Evolutionary conservation across 768 basidiomycete genomes (phyloP).

Genomic region (Boletus rufocinnamomeus): DNA sequence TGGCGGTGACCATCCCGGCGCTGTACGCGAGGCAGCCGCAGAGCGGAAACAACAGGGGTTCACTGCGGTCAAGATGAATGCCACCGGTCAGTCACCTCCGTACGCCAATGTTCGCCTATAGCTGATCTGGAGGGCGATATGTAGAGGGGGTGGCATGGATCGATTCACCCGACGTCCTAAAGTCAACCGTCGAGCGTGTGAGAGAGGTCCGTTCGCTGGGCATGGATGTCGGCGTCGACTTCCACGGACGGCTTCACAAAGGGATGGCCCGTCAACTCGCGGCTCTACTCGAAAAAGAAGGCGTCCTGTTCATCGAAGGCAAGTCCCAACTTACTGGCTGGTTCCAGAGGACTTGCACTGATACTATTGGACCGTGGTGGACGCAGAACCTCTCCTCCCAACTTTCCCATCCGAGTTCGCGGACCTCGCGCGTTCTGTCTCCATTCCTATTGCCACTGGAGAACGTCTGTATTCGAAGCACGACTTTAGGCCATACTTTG

Average conservation of each 20-base stretch:
- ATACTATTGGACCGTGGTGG: neutral
- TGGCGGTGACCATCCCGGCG: conserved; percentile 46
- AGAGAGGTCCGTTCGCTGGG: conserved; percentile 52
- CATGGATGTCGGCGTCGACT: conserved; percentile 67
- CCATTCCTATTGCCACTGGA: conserved; percentile 63
- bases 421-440: conserved; percentile 53
- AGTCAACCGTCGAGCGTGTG: conserved; percentile 54
- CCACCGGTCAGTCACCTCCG: conserved; percentile 42
- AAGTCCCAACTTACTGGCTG: neutral
- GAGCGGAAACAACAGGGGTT: conserved; percentile 62
- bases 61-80: conserved; percentile 75
- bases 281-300: conserved; percentile 55
- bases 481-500: conserved; percentile 68
- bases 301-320: conserved; percentile 69
- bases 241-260: conserved; percentile 70
- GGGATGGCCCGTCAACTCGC: conserved; percentile 71
- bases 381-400: conserved; percentile 56
- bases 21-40: conserved; percentile 53
- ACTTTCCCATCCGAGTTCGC: conserved; percentile 63
- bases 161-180: conserved; percentile 56
- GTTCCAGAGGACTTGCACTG: neutral
- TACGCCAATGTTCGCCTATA: neutral
- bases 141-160: conserved; percentile 50
- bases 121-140: conserved; percentile 18
- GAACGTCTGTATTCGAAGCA: conserved; percentile 63